Evolutionary conservation across 2,329 filamentous ascomycete species (phyloP).

Genomic region (Ceratocystis huliohia): DNA sequence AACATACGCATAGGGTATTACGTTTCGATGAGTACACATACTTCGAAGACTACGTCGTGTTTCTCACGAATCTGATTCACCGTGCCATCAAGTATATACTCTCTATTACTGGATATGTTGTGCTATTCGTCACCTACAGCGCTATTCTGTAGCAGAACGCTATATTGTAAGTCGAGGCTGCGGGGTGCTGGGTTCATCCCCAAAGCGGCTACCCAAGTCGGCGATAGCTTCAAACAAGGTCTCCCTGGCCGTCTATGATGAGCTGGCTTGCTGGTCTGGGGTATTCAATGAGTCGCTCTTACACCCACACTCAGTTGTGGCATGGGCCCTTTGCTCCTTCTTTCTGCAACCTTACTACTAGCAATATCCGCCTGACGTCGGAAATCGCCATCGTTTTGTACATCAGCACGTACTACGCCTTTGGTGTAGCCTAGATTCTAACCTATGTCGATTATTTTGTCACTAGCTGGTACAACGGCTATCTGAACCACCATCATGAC

Average conservation of each 20-base stretch:
- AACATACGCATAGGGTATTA: conserved; percentile 80
- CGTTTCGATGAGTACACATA: conserved; percentile 50
- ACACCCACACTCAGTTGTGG: conserved; percentile 60
- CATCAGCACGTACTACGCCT: conserved; percentile 69
- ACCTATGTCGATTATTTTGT: conserved; percentile 63
- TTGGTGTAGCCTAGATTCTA: conserved; percentile 62
- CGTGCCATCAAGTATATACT: conserved; percentile 67
- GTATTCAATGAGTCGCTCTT: conserved; percentile 75
- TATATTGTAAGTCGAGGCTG: conserved; percentile 58
- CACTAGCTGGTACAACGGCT: conserved; percentile 60
- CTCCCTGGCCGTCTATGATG: conserved; percentile 37
- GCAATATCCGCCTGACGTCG: conserved; percentile 60
- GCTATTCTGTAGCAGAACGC: conserved; percentile 64
- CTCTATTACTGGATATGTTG: conserved; percentile 56
- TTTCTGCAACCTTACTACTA: conserved; percentile 61
- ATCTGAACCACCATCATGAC: conserved; percentile 67
- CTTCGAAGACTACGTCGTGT: conserved; percentile 58
- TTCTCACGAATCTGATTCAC: conserved; percentile 64
- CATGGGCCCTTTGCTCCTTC: conserved; percentile 67
- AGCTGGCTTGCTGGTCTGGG: conserved; percentile 60
- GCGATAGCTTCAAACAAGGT: conserved; percentile 75
- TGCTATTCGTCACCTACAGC: conserved; percentile 72
- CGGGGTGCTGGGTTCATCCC: conserved; percentile 62
- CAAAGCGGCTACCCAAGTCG: conserved; percentile 31
- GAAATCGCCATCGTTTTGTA: conserved; percentile 67